Base-by-base conservation (phyloP, 768 basidiomycete genomes). In the Hypholoma fasciculare region DNA sequence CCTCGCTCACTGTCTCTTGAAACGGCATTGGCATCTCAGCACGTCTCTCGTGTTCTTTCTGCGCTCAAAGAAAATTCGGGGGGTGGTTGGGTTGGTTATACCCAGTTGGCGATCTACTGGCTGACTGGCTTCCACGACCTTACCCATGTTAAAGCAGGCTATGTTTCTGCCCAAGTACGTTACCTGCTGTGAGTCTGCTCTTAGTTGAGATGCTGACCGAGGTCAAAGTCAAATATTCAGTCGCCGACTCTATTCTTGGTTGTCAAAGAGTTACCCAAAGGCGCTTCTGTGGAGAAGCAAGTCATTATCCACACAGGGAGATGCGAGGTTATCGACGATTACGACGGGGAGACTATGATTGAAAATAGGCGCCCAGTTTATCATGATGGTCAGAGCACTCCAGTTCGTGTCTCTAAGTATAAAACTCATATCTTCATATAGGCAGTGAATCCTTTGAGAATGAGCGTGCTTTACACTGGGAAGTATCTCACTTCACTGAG, bases 21-120 rank as follows among this genome's bases (percentile, higher is more conserved):
- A 72, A 78, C 84, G 1, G 88, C 90, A 1, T 76, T 98, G 7
- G 81, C 84, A 1, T 80, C 86, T 42, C 96, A 98, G 65, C 97
- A 99, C 68, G 86, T 87, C 1, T 69, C 78, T 8, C 84, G 92
- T 46, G 81, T 98, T 27, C 72, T 82, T 0, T 72, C 78, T 4
- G 88, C 88, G 0, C 71, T 96, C 23, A 74, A 78, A 62, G 78
- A 75, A 38, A 82, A 72, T 43, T 74, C 78, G 11, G 83, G 82
- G 14, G 81, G 81, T 30, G 77, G 77, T 20, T 90, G 90, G 88
- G 69, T 69, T 0, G 89, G 88, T 0, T 79, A 85, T 69, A 70
- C 77, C 1, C 90, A 92, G 58, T 73, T 82, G 36, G 78, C 78
- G n/a, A 70, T 94, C 16, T 89, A 88, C 63, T 97, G 94, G 87